Percentiles rank a stretch among this genome's conserved stretches.
These are phyloP conservation scores for Podospora appendiculata DNA, from an alignment of 495 filamentous ascomycete species.

Conservation along the genomic window DNA sequence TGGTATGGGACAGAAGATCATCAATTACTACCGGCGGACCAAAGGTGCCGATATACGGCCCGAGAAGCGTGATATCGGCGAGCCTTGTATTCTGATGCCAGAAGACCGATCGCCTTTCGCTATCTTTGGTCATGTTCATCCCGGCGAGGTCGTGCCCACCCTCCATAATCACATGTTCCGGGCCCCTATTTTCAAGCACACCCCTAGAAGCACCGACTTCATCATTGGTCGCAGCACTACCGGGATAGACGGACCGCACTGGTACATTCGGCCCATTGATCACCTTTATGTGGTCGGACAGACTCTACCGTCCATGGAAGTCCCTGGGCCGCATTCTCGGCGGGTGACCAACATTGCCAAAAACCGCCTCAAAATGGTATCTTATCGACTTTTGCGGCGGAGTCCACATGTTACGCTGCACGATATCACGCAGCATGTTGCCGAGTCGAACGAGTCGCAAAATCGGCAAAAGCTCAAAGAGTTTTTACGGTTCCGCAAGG, in stretches of 20 bases:
- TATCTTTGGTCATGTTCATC: slow-evolving; percentile 86
- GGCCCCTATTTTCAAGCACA: slow-evolving; percentile 86
- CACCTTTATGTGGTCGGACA: slow-evolving; percentile 87
- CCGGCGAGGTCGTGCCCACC: slow-evolving; percentile 80
- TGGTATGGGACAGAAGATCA: slow-evolving; percentile 89
- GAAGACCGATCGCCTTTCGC: slow-evolving; percentile 95
- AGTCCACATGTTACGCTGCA: slow-evolving; percentile 61
- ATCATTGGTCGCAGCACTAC: slow-evolving; percentile 76
- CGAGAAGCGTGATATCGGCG: slow-evolving; percentile 58
- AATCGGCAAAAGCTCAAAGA: slow-evolving; percentile 96
- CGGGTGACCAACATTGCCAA: slow-evolving; percentile 92
- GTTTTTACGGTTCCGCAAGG: slow-evolving; percentile 82
- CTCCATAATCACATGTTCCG: slow-evolving; percentile 93
- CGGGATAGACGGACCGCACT: slow-evolving; percentile 60
- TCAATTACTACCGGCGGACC: slow-evolving; percentile 93
- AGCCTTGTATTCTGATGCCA: slow-evolving; percentile 75
- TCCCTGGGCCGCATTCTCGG: slow-evolving; percentile 86
- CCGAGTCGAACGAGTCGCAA: slow-evolving; percentile 84
- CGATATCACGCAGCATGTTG: slow-evolving; percentile 81
- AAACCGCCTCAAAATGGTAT: slow-evolving; percentile 91
- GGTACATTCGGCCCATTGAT: slow-evolving; percentile 80
- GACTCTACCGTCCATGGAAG: slow-evolving; percentile 80
- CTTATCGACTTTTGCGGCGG: slow-evolving; percentile 75
- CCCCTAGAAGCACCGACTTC: slow-evolving; percentile 72
- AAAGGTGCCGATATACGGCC: slow-evolving; percentile 58